Evolutionary conservation across 106 monocot species (phyloP), one percentile per base, ranked within the genome.

Genomic region (Allium cepa): DNA sequence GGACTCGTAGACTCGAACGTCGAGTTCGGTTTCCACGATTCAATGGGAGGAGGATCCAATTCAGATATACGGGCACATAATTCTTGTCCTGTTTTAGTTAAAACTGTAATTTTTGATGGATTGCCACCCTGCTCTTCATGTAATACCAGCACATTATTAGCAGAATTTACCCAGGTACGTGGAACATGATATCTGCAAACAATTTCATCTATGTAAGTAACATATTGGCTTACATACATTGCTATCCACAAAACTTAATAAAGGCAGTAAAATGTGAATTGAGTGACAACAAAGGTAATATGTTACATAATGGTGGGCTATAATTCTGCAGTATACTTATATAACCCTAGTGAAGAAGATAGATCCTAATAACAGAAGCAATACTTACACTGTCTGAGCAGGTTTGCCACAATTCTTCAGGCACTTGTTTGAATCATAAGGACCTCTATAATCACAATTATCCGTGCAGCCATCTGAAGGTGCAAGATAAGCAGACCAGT

Each of bases 71-170:
- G 77, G 6, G 65, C 77, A 58, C 77, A 77, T 59, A 77, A 8
- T 16, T 50, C 77, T 71, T 77, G 47, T 10, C 77, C 77, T 50
- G 71, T 59, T 59, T 50, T 70, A 11, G 77, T 77, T 11, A 15
- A 71, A 2, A 77, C 58, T 59, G 77, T 71, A 17, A 77, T 77
- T 50, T 77, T 71, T 63, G 71, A 65, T 71, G 77, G 77, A 62
- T 77, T 71, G 66, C 77, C 77, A 51, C 64, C 77, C 12, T 71
- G n/a, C 18, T 77, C 77, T 59, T 77, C 77, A 50, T 77, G 77
- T 16, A 77, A 65, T 64, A 64, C 64, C 71, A 77, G 27, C 49
- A 77, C 12, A 48, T 77, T 77, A 16, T 71, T 17, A 17, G 64
- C 76, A 57, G 63, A 53, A 57, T 77, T 8, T 70, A 77, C 76